phyloP scores from a whole-genome alignment of 208 protist genomes.

The Trypanosoma platydactyli region DNA sequence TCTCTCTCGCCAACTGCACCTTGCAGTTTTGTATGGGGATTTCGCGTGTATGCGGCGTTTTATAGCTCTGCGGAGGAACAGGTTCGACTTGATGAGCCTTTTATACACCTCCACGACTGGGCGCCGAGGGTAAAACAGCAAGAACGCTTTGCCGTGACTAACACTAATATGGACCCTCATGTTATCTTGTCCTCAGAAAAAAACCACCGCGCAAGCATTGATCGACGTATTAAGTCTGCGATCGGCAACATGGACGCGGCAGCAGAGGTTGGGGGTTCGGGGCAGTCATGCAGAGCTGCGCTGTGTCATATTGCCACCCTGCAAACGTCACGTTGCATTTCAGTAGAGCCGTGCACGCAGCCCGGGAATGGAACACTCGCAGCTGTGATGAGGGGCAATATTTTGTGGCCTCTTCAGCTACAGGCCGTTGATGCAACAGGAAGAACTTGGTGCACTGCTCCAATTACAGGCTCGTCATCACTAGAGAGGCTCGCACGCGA shows the following conservation, averaged over 20 bases:
- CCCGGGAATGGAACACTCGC: slow-evolving; percentile 14
- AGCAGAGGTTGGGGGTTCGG: background rate
- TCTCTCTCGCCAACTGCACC: background rate
- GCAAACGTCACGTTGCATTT: background rate
- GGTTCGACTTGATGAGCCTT: slow-evolving; percentile 19
- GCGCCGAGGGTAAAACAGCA: slow-evolving; percentile 13
- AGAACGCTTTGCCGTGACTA: slow-evolving; percentile 24
- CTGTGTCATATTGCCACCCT: slow-evolving; percentile 29
- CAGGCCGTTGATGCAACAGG: background rate
- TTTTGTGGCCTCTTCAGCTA: slow-evolving; percentile 19
- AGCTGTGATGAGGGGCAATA: slow-evolving; percentile 21
- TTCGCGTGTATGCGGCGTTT: slow-evolving; percentile 28
- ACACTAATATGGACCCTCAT: slow-evolving; percentile 17
- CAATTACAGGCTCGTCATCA: slow-evolving; percentile 24
- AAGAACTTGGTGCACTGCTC: slow-evolving; percentile 8
- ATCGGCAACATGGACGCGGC: slow-evolving; percentile 14
- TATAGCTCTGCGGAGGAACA: slow-evolving; percentile 25
- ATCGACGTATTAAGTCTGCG: slow-evolving; percentile 24
- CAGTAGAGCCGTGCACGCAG: slow-evolving; percentile 14
- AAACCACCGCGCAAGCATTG: slow-evolving; percentile 7
- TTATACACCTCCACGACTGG: slow-evolving; percentile 24
- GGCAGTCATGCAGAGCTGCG: background rate
- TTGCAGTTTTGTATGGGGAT: background rate
- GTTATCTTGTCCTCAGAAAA: slow-evolving; percentile 14
- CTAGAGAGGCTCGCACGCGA: slow-evolving; percentile 22